These are phyloP conservation scores for Salix viminalis DNA, from an alignment of 345 rosid species.

Conservation along the genomic window DNA sequence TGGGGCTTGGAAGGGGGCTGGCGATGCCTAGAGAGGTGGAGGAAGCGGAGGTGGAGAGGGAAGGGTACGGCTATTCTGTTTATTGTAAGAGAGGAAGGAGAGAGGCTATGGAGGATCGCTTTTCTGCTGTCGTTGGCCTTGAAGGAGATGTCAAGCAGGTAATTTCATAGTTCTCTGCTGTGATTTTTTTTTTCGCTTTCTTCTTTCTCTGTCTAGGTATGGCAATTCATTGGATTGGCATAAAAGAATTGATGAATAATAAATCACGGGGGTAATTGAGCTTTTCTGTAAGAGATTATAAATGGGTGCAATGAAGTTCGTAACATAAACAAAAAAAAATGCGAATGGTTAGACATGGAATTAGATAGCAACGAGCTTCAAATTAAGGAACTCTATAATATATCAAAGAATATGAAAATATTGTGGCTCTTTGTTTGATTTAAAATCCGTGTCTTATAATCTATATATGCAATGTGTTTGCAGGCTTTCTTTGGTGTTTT, in stretches of 20 bases:
- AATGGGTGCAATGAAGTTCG: not conserved
- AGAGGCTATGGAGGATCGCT: constrained; percentile 89
- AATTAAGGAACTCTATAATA: not conserved
- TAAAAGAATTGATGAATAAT: not conserved
- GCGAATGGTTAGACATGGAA: not conserved
- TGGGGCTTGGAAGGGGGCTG: constrained; percentile 33
- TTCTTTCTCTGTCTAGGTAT: not conserved
- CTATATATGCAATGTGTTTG: not conserved
- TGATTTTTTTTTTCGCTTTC: not conserved
- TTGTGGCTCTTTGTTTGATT: not conserved
- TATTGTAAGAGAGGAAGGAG: constrained; percentile 87
- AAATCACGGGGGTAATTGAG: not conserved
- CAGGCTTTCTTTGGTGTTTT: constrained; percentile 80
- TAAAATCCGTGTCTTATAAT: not conserved
- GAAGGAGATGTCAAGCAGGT: constrained; percentile 73
- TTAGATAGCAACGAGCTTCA: not conserved
- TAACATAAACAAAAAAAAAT: not conserved
- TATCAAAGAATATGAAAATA: not conserved
- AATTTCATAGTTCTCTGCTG: too few species aligned
- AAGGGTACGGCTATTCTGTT: constrained; percentile 63
- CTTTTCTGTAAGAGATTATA: not conserved
- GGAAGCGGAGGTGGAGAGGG: constrained; percentile 45
- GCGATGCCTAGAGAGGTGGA: constrained; percentile 31
- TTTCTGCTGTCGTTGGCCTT: constrained; percentile 52
- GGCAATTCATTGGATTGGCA: not conserved